Evolutionary conservation across 176 grass and related monocot genomes (phyloP).

Genomic region (Pharus latifolius): DNA sequence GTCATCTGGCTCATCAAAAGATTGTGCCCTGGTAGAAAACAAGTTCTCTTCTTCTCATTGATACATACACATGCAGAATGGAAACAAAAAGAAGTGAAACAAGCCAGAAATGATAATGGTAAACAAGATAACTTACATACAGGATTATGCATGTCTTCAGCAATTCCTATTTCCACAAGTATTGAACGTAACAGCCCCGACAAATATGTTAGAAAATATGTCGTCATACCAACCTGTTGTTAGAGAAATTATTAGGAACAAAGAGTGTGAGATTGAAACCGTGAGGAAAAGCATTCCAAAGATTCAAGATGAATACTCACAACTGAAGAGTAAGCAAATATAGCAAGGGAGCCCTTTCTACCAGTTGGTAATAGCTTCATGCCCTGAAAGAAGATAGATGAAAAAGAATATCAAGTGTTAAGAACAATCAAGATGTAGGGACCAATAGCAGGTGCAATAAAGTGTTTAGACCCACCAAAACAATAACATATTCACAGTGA

Average conservation of each 20-base stretch:
- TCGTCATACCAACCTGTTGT: constrained; percentile 57
- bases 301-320: constrained; percentile 49
- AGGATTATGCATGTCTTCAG: constrained; percentile 99
- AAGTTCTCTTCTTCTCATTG: not conserved
- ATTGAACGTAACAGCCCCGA: constrained; percentile 51
- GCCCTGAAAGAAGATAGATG: constrained; percentile 45
- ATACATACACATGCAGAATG: not conserved
- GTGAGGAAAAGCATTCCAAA: not conserved
- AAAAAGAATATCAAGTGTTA: not conserved
- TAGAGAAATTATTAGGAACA: constrained; percentile 12
- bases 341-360: constrained; percentile 77
- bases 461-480: not conserved
- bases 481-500: not conserved
- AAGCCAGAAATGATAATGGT: constrained; percentile 2
- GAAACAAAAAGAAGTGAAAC: not conserved
- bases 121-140: constrained; percentile 81
- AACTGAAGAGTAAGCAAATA: constrained; percentile 72
- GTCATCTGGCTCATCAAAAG: not conserved
- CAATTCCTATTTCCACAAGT: constrained; percentile 84
- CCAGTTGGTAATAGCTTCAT: constrained; percentile 87
- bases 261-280: not conserved
- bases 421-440: not conserved
- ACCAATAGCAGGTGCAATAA: not conserved
- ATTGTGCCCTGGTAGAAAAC: not conserved
- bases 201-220: constrained; percentile 66